phyloP scores from a whole-genome alignment of 2,329 filamentous ascomycete species.

The Paraphaeosphaeria sporulosa region DNA sequence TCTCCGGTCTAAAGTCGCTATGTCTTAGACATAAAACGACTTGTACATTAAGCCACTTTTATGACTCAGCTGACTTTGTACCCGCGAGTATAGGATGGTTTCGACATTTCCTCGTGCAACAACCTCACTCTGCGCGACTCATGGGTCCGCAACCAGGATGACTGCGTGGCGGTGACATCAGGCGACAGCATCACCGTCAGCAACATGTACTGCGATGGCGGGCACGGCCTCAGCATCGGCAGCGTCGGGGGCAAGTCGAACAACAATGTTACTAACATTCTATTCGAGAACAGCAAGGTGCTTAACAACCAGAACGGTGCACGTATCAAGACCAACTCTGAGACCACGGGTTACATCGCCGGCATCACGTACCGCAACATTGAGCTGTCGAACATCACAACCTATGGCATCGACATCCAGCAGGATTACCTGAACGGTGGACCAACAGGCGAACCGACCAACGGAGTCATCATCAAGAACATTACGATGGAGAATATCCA shows the following conservation, averaged over 20 bases:
- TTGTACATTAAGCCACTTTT: no score
- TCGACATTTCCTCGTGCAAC: slow-evolving; percentile 59
- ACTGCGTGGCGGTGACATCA: slow-evolving; percentile 65
- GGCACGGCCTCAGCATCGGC: slow-evolving; percentile 65
- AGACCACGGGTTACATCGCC: slow-evolving; percentile 53
- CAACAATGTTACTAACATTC: slow-evolving; percentile 45
- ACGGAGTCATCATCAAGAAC: slow-evolving; percentile 53
- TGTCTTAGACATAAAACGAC: no score
- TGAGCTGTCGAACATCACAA: slow-evolving; percentile 49
- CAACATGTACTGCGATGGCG: slow-evolving; percentile 56
- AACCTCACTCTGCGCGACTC: slow-evolving; percentile 52
- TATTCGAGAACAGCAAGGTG: slow-evolving; percentile 57
- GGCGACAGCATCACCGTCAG: slow-evolving; percentile 48
- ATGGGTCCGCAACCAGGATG: slow-evolving; percentile 63
- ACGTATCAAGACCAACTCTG: slow-evolving; percentile 63
- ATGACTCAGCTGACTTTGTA: no score
- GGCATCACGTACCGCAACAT: slow-evolving; percentile 28
- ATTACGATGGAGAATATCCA: slow-evolving; percentile 50
- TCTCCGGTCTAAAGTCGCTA: no score
- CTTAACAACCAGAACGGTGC: slow-evolving; percentile 61
- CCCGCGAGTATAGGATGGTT: no score
- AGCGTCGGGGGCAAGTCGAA: slow-evolving; percentile 61
- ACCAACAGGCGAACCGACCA: slow-evolving; percentile 53
- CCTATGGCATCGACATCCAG: slow-evolving; percentile 59
- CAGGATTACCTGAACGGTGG: slow-evolving; percentile 59